phyloP scores from a whole-genome alignment of 208 protist species.

The Trichomonas gallinae region DNA sequence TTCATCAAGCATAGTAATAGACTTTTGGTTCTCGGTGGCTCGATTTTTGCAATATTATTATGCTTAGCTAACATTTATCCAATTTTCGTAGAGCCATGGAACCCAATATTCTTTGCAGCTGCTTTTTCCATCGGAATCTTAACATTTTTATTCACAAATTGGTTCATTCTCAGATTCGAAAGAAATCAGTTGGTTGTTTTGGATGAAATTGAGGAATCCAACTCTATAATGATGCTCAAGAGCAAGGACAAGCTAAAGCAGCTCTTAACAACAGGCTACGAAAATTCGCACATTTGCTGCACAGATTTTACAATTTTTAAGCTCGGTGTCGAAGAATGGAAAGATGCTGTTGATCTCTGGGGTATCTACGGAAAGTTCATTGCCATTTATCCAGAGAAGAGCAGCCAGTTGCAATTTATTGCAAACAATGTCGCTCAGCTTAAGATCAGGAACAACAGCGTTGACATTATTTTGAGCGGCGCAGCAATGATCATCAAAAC shows the following conservation, averaged over 20 bases:
- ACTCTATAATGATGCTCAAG: not conserved
- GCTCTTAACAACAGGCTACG: not conserved
- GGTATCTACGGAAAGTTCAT: not conserved
- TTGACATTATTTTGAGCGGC: not conserved
- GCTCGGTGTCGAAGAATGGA: not conserved
- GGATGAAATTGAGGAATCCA: not conserved
- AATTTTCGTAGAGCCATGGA: not conserved
- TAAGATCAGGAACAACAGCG: not conserved
- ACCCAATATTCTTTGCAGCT: not conserved
- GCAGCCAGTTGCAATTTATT: not conserved
- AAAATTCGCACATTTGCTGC: not conserved
- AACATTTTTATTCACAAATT: not conserved
- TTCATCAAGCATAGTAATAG: not conserved
- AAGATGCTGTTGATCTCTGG: not conserved
- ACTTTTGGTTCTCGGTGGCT: no score
- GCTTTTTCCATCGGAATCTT: not conserved
- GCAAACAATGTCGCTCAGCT: not conserved
- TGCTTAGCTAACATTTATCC: no score
- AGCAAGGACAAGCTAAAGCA: not conserved
- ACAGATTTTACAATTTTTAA: not conserved
- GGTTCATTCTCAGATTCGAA: not conserved
- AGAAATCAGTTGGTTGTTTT: not conserved
- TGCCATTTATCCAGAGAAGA: not conserved
- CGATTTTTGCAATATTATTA: no score
- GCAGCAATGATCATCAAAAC: not conserved